Base-by-base conservation (phyloP, 2,329 filamentous ascomycete species). In the Aspergillus nomiae region DNA sequence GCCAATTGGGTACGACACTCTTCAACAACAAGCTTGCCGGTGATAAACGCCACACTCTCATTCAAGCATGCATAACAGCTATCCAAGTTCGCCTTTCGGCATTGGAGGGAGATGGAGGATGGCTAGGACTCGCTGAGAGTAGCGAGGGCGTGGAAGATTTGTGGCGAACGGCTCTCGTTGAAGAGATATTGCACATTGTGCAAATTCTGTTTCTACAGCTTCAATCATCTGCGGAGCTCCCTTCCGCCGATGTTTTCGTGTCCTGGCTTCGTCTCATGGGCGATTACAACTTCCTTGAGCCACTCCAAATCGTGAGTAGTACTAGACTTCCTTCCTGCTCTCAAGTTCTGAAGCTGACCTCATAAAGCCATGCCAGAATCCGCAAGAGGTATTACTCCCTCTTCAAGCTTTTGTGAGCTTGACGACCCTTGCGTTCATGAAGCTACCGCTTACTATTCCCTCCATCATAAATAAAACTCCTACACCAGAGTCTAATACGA, bases 241-340 rank as follows among this genome's bases (percentile, higher is more conserved):
- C 87, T 14, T 81, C 87, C 19, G 83, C 86, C 21, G 80, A 84
- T 16, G 76, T 88, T 8, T 82, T 93, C 21, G 80, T 86, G 45
- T 83, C 86, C 66, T 96, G 92, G 92, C 92, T 94, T 70, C 80
- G 84, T n/a, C 79, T 94, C 56, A 89, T 94, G 83, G 82, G 85
- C 48, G 82, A 86, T 16, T 89, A 87, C 71, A 81, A 79, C 57
- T 97, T 96, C 72, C 85, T 97, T 66, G 86, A 90, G 62, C 81
- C 83, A 11, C 82, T 94, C 55, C 78, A 83, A 63, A 79, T 82
- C 58, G 85, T 89, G 78, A 78, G 84, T 80, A 34, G 56, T 69
- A 60, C 63, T 54, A 58, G 30, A 21, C 32, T 60, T 41, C 43
- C 59, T 69, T 56, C 28, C 54, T 32, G 16, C 32, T 34, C 16